These are phyloP conservation scores for Phialophora macrospora DNA, from an alignment of 2,329 filamentous ascomycete genomes.

Conservation along the genomic window DNA sequence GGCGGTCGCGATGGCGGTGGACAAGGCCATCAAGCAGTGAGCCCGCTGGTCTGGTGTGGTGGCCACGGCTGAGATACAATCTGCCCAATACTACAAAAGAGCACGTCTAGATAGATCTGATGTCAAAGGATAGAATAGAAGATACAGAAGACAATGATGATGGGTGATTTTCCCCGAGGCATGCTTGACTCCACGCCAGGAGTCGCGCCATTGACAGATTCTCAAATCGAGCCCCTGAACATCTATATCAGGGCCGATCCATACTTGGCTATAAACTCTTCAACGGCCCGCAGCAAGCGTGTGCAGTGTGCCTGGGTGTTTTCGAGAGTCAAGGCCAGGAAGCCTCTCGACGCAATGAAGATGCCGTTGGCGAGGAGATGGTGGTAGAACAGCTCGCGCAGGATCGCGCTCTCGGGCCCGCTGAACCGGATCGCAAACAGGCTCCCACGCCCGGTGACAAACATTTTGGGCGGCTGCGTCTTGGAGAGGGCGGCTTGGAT, in stretches of 20 bases:
- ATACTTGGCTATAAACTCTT: slow-evolving; percentile 14
- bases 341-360: slow-evolving; percentile 42
- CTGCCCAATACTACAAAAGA: background rate
- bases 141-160: background rate
- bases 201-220: background rate
- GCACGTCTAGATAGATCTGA: background rate
- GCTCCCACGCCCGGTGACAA: slow-evolving; percentile 39
- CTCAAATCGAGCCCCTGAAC: background rate
- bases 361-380: slow-evolving; percentile 40
- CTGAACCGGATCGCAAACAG: slow-evolving; percentile 40
- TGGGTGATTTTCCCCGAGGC: no score
- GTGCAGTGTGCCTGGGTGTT: slow-evolving; percentile 32
- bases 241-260: background rate
- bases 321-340: slow-evolving; percentile 41
- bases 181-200: no score
- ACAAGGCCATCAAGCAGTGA: slow-evolving; percentile 6
- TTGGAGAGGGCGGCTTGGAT: slow-evolving; percentile 14
- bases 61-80: background rate
- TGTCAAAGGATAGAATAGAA: background rate
- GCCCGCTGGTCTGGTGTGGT: background rate
- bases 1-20: slow-evolving; percentile 27
- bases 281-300: slow-evolving; percentile 9
- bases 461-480: slow-evolving; percentile 31
- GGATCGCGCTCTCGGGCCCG: slow-evolving; percentile 25
- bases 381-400: slow-evolving; percentile 41